A percentile compares a stretch with the other conserved stretches of the same genome.
phyloP scores from a whole-genome alignment of 2,329 filamentous ascomycete species.

The Sclerotinia borealis region DNA sequence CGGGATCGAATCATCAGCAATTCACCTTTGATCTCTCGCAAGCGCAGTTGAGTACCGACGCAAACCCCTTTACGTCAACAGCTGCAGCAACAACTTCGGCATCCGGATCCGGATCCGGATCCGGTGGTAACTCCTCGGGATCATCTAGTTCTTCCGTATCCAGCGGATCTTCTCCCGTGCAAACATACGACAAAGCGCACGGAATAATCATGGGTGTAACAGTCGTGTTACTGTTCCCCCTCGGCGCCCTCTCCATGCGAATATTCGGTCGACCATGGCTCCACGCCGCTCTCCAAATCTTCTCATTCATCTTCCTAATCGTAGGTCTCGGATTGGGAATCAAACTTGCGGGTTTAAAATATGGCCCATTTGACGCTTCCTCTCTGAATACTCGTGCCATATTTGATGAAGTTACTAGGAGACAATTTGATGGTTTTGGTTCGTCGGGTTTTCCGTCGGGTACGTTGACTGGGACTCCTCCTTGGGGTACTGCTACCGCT shows the following conservation, averaged over 20 bases:
- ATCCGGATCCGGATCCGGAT: no score
- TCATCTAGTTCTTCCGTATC: not conserved
- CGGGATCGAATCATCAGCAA: slow-evolving; percentile 3
- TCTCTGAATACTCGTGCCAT: not conserved
- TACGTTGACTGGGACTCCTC: not conserved
- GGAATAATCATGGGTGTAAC: slow-evolving; percentile 56
- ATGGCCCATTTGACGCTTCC: slow-evolving; percentile 16
- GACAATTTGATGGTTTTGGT: slow-evolving; percentile 8
- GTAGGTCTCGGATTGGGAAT: slow-evolving; percentile 54
- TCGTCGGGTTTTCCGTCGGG: not conserved
- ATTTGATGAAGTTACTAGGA: not conserved
- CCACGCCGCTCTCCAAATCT: slow-evolving; percentile 51
- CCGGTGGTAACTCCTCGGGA: not conserved
- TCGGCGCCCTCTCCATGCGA: slow-evolving; percentile 56
- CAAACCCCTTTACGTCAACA: slow-evolving; percentile 24
- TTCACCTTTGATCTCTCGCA: slow-evolving; percentile 26
- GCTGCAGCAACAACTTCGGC: slow-evolving; percentile 10
- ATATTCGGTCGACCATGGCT: slow-evolving; percentile 43
- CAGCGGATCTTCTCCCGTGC: not conserved
- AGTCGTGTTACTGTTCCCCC: slow-evolving; percentile 52
- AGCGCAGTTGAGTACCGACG: slow-evolving; percentile 21
- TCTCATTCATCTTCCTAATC: slow-evolving; percentile 53
- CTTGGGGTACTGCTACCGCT: slow-evolving; percentile 7
- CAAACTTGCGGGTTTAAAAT: slow-evolving; percentile 38
- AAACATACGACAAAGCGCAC: slow-evolving; percentile 37